Percentiles rank a stretch among this genome's conserved stretches.
phyloP scores from a whole-genome alignment of 1,139 yeast genomes.

The Geotrichum carabidarum region DNA sequence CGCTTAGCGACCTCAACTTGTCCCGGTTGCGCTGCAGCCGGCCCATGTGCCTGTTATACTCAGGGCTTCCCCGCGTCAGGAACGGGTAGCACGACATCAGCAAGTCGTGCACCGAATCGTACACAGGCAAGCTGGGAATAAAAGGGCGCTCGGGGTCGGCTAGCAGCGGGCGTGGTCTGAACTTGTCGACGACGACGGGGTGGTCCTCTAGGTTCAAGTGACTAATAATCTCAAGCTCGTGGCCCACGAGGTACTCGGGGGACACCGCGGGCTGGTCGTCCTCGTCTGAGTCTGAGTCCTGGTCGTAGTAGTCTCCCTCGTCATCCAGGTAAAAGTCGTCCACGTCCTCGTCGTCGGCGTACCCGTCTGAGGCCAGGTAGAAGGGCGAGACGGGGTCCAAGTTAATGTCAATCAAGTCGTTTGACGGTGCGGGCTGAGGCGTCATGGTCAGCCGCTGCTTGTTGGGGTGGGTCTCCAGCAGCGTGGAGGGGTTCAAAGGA shows the following conservation, averaged over 20 bases:
- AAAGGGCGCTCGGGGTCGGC: slow-evolving; percentile 32
- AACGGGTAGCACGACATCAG: slow-evolving; percentile 26
- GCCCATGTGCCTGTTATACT: slow-evolving; percentile 23
- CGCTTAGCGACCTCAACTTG: slow-evolving; percentile 24
- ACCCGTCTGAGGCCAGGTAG: slow-evolving; percentile 10
- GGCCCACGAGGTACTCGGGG: slow-evolving; percentile 23
- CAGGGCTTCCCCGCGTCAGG: slow-evolving; percentile 21
- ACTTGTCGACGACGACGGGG: slow-evolving; percentile 27
- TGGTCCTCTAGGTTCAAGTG: slow-evolving; percentile 25
- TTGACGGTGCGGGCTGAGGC: slow-evolving; percentile 23
- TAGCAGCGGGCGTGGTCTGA: slow-evolving; percentile 28
- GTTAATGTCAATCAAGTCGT: slow-evolving; percentile 25
- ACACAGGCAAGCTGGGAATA: slow-evolving; percentile 27
- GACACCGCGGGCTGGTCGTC: slow-evolving; percentile 14
- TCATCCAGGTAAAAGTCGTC: slow-evolving; percentile 3
- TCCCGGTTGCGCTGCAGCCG: slow-evolving; percentile 27
- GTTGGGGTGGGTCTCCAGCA: not conserved
- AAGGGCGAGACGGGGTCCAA: slow-evolving; percentile 27
- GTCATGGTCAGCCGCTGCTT: not conserved
- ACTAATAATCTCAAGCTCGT: slow-evolving; percentile 24
- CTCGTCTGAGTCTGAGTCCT: not conserved
- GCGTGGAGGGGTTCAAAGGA: not conserved
- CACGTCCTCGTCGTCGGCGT: slow-evolving; percentile 15
- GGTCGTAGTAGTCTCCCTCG: not conserved
- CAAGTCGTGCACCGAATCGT: slow-evolving; percentile 26